Percentiles rank a stretch among this genome's conserved stretches.
Conservation (phyloP, 2,329 filamentous ascomycete genomes). For the Neopestalotiopsis sp. region DNA sequence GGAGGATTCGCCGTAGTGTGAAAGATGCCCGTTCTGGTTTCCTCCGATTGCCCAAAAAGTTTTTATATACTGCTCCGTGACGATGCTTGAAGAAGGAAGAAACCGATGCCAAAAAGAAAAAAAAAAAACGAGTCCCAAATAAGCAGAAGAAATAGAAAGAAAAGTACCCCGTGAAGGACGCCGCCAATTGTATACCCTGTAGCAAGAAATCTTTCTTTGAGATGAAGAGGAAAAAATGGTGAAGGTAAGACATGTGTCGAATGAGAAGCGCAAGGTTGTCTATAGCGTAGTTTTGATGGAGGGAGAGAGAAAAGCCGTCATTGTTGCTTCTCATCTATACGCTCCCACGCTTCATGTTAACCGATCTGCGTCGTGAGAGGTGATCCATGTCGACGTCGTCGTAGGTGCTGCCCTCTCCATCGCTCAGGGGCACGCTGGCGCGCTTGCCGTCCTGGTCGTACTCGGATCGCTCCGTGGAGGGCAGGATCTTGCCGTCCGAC, state of each 20-base stretch:
- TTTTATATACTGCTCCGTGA: constrained; percentile 11
- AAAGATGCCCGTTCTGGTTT: neutral
- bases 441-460: constrained; percentile 43
- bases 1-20: neutral
- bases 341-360: constrained; percentile 52
- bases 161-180: neutral
- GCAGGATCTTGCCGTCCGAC: constrained; percentile 43
- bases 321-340: constrained; percentile 36
- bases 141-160: neutral
- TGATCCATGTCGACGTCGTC: constrained; percentile 48
- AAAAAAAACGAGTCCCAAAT: neutral
- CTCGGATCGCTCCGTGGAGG: constrained; percentile 44
- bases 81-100: constrained; percentile 1
- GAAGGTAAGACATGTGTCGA: neutral
- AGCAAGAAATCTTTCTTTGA: neutral
- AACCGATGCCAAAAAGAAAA: neutral
- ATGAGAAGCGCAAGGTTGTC: neutral
- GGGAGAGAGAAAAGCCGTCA: neutral
- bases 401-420: constrained; percentile 51
- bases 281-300: too few species aligned
- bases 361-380: constrained; percentile 39
- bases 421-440: constrained; percentile 47
- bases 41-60: neutral
- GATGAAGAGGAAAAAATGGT: neutral
- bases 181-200: constrained; percentile 5